These are phyloP conservation scores for Clarireedia paspali DNA, from an alignment of 2,329 filamentous ascomycete species.

Conservation along the genomic window DNA sequence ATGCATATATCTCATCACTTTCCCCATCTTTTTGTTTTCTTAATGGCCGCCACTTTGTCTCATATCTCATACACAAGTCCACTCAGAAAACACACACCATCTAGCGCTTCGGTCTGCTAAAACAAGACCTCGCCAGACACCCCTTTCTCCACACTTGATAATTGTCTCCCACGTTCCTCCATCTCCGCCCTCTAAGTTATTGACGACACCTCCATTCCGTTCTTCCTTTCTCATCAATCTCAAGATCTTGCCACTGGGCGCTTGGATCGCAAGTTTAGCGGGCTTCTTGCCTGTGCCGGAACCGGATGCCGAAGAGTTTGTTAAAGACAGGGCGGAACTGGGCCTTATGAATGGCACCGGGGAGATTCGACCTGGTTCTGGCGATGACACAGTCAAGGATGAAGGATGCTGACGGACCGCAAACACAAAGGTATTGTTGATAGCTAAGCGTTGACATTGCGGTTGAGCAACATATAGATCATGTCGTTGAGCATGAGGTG, in stretches of 20 bases:
- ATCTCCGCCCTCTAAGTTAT: conserved; percentile 53
- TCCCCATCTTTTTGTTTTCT: not conserved
- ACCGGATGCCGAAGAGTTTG: conserved; percentile 47
- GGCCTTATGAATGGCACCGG: conserved; percentile 57
- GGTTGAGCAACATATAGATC: conserved; percentile 96
- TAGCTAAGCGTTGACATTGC: conserved; percentile 77
- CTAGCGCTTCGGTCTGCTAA: conserved; percentile 75
- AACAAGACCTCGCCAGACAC: conserved; percentile 74
- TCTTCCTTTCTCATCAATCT: conserved; percentile 77
- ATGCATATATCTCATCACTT: conserved; percentile 4
- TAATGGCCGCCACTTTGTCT: not conserved
- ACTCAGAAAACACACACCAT: conserved; percentile 92
- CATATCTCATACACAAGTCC: conserved; percentile 37
- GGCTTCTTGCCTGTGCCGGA: conserved; percentile 67
- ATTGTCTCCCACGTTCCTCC: conserved; percentile 82
- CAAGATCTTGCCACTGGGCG: conserved; percentile 88
- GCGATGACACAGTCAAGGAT: conserved; percentile 37
- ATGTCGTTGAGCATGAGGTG: conserved; percentile 92
- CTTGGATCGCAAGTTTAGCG: conserved; percentile 91
- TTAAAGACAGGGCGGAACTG: conserved; percentile 57
- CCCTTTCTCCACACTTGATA: conserved; percentile 79
- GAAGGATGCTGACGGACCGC: conserved; percentile 88
- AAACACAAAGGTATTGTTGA: conserved; percentile 98
- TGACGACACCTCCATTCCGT: conserved; percentile 30
- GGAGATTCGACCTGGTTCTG: conserved; percentile 30